Percentiles rank a stretch among this genome's conserved stretches.
Evolutionary conservation across 352 stramenopile genomes (phyloP).

Genomic region (Globisporangium acanthophoron): DNA sequence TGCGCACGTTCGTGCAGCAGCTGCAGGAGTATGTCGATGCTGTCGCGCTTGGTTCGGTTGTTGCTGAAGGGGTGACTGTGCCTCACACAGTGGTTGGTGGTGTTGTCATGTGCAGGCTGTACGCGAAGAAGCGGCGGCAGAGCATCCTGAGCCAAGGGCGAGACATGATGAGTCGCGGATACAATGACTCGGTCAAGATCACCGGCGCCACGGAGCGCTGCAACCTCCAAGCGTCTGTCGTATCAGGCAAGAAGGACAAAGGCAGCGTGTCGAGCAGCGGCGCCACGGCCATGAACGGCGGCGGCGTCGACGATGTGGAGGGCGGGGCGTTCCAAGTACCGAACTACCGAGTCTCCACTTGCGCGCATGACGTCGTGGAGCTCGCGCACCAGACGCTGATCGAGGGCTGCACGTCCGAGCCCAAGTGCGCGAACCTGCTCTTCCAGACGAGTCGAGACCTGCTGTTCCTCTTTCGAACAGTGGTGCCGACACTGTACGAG

Average conservation of each 20-base stretch:
- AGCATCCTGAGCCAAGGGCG: slow-evolving; percentile 45
- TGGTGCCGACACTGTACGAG: slow-evolving; percentile 65
- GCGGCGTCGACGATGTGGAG: slow-evolving; percentile 25
- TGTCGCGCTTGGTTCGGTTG: neutral
- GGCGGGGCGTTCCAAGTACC: slow-evolving; percentile 59
- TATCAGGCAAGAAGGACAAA: slow-evolving; percentile 32
- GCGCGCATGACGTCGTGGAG: slow-evolving; percentile 55
- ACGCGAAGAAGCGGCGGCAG: slow-evolving; percentile 66
- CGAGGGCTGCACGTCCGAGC: slow-evolving; percentile 43
- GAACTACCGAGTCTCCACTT: slow-evolving; percentile 53
- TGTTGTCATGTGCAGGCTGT: slow-evolving; percentile 27
- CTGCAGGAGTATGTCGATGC: slow-evolving; percentile 43
- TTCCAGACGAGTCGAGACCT: slow-evolving; percentile 78
- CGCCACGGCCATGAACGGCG: slow-evolving; percentile 7
- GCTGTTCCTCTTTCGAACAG: slow-evolving; percentile 62
- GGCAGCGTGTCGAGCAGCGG: slow-evolving; percentile 4
- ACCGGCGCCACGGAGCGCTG: slow-evolving; percentile 44
- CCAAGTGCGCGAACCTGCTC: slow-evolving; percentile 43
- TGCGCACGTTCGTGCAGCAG: slow-evolving; percentile 51
- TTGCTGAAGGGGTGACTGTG: neutral
- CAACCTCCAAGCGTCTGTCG: slow-evolving; percentile 35
- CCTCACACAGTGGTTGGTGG: neutral
- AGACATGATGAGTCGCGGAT: slow-evolving; percentile 47
- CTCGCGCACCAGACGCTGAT: slow-evolving; percentile 58
- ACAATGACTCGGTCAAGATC: slow-evolving; percentile 62